Evolutionary conservation across 2,329 filamentous ascomycete genomes (phyloP), one percentile per base, ranked within the genome.

Genomic region (Cyanodermella asteris): DNA sequence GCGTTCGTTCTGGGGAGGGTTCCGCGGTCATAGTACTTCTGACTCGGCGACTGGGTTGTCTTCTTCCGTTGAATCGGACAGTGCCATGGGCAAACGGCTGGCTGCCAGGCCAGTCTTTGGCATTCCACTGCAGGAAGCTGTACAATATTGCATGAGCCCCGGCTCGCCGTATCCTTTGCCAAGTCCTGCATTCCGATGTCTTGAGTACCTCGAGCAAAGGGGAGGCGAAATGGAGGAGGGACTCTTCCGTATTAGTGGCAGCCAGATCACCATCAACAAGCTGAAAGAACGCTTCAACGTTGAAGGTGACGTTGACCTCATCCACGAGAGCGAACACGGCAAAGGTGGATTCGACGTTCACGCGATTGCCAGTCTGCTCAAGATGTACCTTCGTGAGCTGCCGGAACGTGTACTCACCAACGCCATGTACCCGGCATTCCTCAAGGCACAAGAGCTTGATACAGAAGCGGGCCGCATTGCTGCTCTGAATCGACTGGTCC

Each of bases 301-400:
- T 4, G 82, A 97, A 53, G 74, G 82, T 22, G 87, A 97, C 42
- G 64, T 97, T 35, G 80, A 91, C 43, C 59, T 97, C 25, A 47
- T 93, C 14, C 65, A 62, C 3, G 82, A 84, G 30, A 73, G 74
- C 24, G 70, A 77, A 30, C 90, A 84, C 44, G n/a, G n/a, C n/a
- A n/a, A n/a, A n/a, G n/a, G n/a, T n/a, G n/a, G n/a, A n/a, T 80
- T 91, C 43, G 87, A 97, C 45, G 82, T 97, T 14, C 84, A 97
- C 45, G 87, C 87, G 1, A 75, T 97, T 7, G 87, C 87, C 6
- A 91, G 82, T 17, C 58, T 97, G 23, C 61, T 97, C 40, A 97
- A 97, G 51, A 60, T 90, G 24, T 97, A 94, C 45, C 59, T 97
- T 22, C 72, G 87, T 27, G 87, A 97, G 48, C 56, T 97, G 26